Percentiles rank a stretch among this genome's conserved stretches.
These are phyloP conservation scores for Amphirosellinia nigrospora DNA, from an alignment of 495 filamentous ascomycete genomes.

Conservation along the genomic window DNA sequence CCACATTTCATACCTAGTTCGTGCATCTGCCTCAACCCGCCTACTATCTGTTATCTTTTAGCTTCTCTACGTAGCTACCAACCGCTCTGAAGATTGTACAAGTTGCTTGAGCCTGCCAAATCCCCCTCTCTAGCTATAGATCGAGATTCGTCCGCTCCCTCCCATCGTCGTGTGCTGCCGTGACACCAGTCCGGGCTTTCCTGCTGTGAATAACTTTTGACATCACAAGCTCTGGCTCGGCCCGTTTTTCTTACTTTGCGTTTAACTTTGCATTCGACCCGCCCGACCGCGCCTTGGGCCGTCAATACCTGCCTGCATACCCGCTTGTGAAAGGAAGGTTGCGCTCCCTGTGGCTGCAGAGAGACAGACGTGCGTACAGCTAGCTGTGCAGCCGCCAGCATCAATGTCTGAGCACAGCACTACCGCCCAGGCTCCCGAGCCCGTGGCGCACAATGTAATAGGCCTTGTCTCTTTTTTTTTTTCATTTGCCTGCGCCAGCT, in stretches of 20 bases:
- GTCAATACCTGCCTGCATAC: slow-evolving; percentile 31
- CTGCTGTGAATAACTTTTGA: not conserved
- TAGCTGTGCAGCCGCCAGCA: slow-evolving; percentile 13
- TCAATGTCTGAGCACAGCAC: slow-evolving; percentile 44
- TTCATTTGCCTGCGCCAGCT: not conserved
- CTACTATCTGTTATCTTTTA: not conserved
- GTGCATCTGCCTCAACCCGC: not conserved
- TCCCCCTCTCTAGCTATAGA: not conserved
- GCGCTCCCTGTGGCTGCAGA: slow-evolving; percentile 34
- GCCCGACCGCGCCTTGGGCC: slow-evolving; percentile 34
- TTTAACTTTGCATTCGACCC: slow-evolving; percentile 29
- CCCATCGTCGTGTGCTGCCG: slow-evolving; percentile 26
- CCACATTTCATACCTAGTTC: not conserved
- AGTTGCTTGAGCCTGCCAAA: not conserved
- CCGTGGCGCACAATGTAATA: slow-evolving; percentile 39
- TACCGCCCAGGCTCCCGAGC: slow-evolving; percentile 37
- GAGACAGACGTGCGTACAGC: slow-evolving; percentile 30
- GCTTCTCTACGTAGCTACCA: no score
- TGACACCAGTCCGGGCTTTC: slow-evolving; percentile 25
- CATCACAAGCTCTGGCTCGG: slow-evolving; percentile 29
- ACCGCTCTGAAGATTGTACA: not conserved
- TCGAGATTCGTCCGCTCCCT: not conserved
- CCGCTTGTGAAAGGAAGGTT: slow-evolving; percentile 29
- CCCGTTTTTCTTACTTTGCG: slow-evolving; percentile 38
- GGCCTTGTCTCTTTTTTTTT: slow-evolving; percentile 19